Base-by-base conservation (phyloP, 2,329 filamentous ascomycete genomes). In the Diplodia scrobiculata region DNA sequence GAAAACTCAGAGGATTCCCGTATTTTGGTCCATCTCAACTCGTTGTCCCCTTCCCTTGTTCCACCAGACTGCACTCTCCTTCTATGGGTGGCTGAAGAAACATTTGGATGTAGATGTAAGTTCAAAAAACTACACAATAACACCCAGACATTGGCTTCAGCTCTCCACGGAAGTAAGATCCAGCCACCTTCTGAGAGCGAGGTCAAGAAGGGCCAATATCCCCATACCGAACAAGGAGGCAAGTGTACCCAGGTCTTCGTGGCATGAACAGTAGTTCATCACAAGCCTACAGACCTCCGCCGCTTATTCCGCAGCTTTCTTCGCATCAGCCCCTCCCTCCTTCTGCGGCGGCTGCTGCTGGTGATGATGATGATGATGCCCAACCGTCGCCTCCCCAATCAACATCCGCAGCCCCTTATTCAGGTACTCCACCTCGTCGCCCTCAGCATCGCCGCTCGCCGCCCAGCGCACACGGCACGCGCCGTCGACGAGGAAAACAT, bases 391-490 rank as follows among this genome's bases (percentile, higher is more conserved):
- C 72, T 91, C 89, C 1, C 84, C 81, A 58, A 91, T 76, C 65
- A 95, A 76, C 70, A 85, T 84, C 72, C 80, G 82, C 50, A 91
- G 74, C 2, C 88, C 87, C 75, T 82, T 90, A 48, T 86, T 85
- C 74, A 96, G 75, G 50, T 87, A 85, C 63, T 88, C 84, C 69
- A 82, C 84, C 80, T 96, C 91, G 19, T 85, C 84, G 0, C 84
- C 84, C 68, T 87, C 83, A 53, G 88, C 86, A 54, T 83, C 76
- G 13, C 89, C 91, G 73, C 92, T 96, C 3, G 91, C 95, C 0
- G 94, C 95, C 95, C 95, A 99, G 66, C 95, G 86, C 71, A 99
- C 96, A 79, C 88, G 90, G 77, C 92, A 97, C 69, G 93, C 84
- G 68, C 88, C 83, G 76, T 99, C 95, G 67, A 99, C 83, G 55